Base-by-base conservation (phyloP, 495 filamentous ascomycete genomes). In the Neurospora tetraspora region DNA sequence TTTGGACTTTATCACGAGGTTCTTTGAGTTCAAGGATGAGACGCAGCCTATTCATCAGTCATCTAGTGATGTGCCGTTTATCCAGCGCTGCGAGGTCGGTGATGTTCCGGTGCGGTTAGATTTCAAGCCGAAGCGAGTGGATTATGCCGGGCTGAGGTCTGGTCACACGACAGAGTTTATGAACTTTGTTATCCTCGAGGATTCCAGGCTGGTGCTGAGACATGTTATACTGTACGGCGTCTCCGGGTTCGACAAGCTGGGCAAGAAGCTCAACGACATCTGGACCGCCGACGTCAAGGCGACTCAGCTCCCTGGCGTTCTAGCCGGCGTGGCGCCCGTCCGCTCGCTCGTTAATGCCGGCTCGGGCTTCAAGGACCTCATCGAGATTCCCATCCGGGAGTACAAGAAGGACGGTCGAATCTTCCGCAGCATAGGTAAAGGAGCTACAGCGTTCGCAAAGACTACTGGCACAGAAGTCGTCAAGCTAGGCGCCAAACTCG, bases 121-220 rank as follows among this genome's bases (percentile, higher is more conserved):
- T 80, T 99, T 98, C 84, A 99, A 99, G 81, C 96, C 96, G 7
- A 98, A 98, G 81, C 89, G 93, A 14, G 92, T 99, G 34, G 94
- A 99, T 81, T 99, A 98, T 77, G 91, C 89, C 0, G 93, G 94
- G 11, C 87, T 99, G 8, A 91, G 94, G n/a, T 97, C 96, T 6
- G 96, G 96, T n/a, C 94, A 93, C 73, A 99, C 96, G 2, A 97
- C 93, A 1, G 96, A 99, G 80, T 96, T 99, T 79, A 98, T 98
- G 96, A 98, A 99, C 82, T 97, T 99, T 80, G 87, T 98, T 75
- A 92, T 96, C 53, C 88, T 99, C 14, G 95, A 99, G 73, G 89
- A 92, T 71, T 88, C 94, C 3, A 90, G 96, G 72, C 91, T 99
- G 88, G 88, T 93, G 1, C 86, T 99, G 61, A 88, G 91, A 14